A percentile compares a stretch with the other conserved stretches of the same genome.
Evolutionary conservation across 2,329 filamentous ascomycete genomes (phyloP).

Genomic region (Claviceps sp.): DNA sequence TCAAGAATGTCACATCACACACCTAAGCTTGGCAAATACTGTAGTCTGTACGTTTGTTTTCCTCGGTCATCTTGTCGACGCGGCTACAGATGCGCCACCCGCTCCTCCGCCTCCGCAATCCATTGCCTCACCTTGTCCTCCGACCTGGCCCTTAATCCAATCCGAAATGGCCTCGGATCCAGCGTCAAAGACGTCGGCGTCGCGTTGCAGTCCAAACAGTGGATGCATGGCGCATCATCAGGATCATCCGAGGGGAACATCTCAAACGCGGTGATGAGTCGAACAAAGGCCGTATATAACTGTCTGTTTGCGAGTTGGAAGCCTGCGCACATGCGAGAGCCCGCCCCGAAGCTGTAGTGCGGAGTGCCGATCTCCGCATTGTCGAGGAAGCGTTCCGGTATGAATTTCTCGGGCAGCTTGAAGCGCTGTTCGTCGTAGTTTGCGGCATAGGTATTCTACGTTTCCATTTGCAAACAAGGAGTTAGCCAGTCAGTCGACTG

Average conservation of each 20-base stretch:
- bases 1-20: too few species aligned
- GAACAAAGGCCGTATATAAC: slow-evolving; percentile 45
- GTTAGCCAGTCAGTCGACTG: not conserved
- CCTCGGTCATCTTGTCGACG: too few species aligned
- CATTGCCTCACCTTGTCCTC: slow-evolving; percentile 31
- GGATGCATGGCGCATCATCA: slow-evolving; percentile 37
- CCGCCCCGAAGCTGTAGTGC: slow-evolving; percentile 50
- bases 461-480: not conserved
- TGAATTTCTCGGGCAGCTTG: slow-evolving; percentile 46
- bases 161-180: slow-evolving; percentile 50
- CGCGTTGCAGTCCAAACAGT: slow-evolving; percentile 43
- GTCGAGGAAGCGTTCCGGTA: slow-evolving; percentile 56
- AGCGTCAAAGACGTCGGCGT: slow-evolving; percentile 45
- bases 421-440: slow-evolving; percentile 61
- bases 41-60: too few species aligned
- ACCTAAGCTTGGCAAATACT: too few species aligned
- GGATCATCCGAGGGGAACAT: slow-evolving; percentile 33
- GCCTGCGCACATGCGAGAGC: slow-evolving; percentile 50
- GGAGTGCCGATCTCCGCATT: slow-evolving; percentile 41
- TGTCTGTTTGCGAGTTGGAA: slow-evolving; percentile 51
- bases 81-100: slow-evolving; percentile 27
- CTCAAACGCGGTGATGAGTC: slow-evolving; percentile 44
- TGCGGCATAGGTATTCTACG: slow-evolving; percentile 57
- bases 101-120: slow-evolving; percentile 38
- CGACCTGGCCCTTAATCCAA: slow-evolving; percentile 37